Evolutionary conservation across 495 filamentous ascomycete genomes (phyloP).

Genomic region (Neurospora cerealis): DNA sequence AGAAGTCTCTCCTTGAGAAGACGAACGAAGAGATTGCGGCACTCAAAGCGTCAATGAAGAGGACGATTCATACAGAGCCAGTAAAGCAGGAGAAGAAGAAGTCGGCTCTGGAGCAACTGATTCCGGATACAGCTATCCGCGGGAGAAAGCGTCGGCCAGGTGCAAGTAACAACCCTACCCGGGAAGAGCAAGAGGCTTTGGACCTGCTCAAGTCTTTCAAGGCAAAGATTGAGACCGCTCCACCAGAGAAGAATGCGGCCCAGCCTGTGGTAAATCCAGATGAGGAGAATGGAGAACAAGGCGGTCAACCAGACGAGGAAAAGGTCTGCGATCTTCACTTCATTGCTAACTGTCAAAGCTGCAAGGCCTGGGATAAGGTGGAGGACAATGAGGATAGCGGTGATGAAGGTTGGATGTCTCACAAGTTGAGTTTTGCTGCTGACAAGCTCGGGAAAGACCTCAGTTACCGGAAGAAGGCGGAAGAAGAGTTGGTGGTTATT

Average conservation of each 20-base stretch:
- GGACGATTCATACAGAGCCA: slow-evolving; percentile 53
- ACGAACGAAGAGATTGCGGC: slow-evolving; percentile 89
- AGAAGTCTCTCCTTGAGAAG: slow-evolving; percentile 39
- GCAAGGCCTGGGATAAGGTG: slow-evolving; percentile 62
- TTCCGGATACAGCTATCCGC: slow-evolving; percentile 67
- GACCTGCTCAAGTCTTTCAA: slow-evolving; percentile 67
- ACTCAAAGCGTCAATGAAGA: slow-evolving; percentile 86
- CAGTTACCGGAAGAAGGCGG: slow-evolving; percentile 77
- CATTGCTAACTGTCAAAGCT: slow-evolving; percentile 87
- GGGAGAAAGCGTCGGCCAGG: slow-evolving; percentile 70
- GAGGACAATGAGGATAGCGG: slow-evolving; percentile 50
- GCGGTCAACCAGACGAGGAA: slow-evolving; percentile 22
- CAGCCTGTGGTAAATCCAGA: slow-evolving; percentile 14
- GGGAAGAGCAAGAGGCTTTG: slow-evolving; percentile 52
- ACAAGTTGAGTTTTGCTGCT: slow-evolving; percentile 74
- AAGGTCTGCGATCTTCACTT: slow-evolving; percentile 81
- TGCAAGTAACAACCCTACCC: slow-evolving; percentile 22
- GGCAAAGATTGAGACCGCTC: slow-evolving; percentile 59
- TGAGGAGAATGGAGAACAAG: slow-evolving; percentile 16
- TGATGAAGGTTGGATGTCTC: slow-evolving; percentile 56
- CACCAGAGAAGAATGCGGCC: slow-evolving; percentile 32
- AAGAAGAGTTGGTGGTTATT: slow-evolving; percentile 86
- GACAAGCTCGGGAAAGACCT: slow-evolving; percentile 88
- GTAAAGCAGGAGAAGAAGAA: slow-evolving; percentile 44
- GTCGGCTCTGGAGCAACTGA: slow-evolving; percentile 69